Evolutionary conservation across 148 eudicot genomes (phyloP).

Genomic region (Fallopia convolvulus): DNA sequence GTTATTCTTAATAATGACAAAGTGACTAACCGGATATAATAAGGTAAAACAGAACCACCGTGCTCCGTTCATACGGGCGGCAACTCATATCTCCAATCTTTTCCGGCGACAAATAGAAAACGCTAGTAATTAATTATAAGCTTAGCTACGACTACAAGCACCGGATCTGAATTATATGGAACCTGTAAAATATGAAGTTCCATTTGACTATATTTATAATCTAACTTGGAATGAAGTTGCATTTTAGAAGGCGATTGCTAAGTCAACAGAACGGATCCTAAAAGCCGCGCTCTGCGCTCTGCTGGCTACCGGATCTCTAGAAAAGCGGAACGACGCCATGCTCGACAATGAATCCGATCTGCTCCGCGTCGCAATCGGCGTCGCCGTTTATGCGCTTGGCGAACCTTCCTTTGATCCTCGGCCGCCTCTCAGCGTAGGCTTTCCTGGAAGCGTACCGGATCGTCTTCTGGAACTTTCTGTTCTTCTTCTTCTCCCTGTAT

Average conservation of each 20-base stretch:
- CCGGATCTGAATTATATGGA: not conserved
- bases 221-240: not conserved
- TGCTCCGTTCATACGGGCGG: too few relatives aligned
- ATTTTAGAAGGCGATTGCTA: not conserved
- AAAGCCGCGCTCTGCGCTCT: not conserved
- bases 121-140: too few relatives aligned
- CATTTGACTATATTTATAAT: not conserved
- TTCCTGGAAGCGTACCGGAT: conserved; percentile 85
- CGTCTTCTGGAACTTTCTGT: conserved; percentile 80
- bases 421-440: conserved; percentile 87
- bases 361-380: conserved; percentile 19
- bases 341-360: conserved; percentile 20
- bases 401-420: conserved; percentile 81
- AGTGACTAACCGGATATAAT: too few relatives aligned
- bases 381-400: conserved; percentile 41
- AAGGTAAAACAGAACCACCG: too few relatives aligned
- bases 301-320: not conserved
- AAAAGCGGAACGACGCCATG: conserved; percentile 44
- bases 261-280: not conserved
- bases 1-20: too few relatives aligned
- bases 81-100: too few relatives aligned
- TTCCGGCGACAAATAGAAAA: too few relatives aligned
- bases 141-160: not conserved
- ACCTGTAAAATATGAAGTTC: not conserved
- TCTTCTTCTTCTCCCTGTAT: conserved; percentile 89